Percentiles rank a stretch among this genome's conserved stretches.
These are phyloP conservation scores for Austroboletus olivaceoglutinosus DNA, from an alignment of 1,284 basidiomycete species.

Conservation along the genomic window DNA sequence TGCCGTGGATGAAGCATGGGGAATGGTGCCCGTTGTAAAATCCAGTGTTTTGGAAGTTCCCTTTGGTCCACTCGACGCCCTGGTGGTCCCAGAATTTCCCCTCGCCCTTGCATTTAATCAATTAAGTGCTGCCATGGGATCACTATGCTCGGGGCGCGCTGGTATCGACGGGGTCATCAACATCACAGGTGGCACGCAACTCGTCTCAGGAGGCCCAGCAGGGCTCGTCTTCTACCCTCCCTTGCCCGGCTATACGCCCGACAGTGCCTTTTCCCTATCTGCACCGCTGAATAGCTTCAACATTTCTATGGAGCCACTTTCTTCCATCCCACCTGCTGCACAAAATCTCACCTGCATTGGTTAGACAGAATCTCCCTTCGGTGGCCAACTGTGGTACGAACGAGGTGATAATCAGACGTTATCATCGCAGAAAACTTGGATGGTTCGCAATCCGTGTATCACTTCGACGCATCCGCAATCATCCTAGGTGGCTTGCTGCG, in stretches of 20 bases:
- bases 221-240: neutral
- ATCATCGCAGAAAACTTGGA: neutral
- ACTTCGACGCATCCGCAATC: neutral
- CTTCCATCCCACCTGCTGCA: neutral
- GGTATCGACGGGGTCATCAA: neutral
- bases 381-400: neutral
- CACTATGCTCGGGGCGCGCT: neutral
- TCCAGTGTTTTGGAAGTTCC: neutral
- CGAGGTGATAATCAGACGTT: neutral
- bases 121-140: neutral
- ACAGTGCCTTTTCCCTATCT: neutral
- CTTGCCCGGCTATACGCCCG: neutral
- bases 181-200: neutral
- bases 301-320: conserved; percentile 2
- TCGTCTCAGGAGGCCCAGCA: neutral
- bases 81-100: neutral
- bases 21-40: neutral
- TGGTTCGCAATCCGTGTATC: neutral
- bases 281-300: conserved; percentile 2
- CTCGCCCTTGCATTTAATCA: neutral
- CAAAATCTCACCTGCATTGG: conserved; percentile 2
- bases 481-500: neutral
- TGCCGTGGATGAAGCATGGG: neutral
- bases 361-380: neutral
- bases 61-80: neutral